Evolutionary conservation across 2,329 filamentous ascomycete genomes (phyloP).

Genomic region (Penicillium sp.): DNA sequence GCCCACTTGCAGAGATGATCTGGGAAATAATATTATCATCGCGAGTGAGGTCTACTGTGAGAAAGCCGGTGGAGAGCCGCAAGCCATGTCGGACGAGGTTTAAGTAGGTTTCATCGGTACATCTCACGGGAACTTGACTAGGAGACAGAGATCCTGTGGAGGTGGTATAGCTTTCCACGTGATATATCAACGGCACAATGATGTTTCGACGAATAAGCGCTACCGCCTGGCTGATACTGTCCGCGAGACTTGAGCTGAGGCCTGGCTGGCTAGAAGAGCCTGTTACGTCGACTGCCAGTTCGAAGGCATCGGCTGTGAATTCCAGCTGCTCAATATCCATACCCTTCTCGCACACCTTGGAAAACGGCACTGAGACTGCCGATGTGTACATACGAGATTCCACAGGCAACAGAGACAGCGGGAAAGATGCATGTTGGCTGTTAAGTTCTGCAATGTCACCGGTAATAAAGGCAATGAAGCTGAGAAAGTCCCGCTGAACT

Average conservation of each 20-base stretch:
- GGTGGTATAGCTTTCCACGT: constrained; percentile 42
- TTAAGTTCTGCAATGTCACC: constrained; percentile 32
- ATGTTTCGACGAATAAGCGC: constrained; percentile 62
- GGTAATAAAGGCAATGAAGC: constrained; percentile 63
- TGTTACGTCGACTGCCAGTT: constrained; percentile 54
- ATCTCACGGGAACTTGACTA: constrained; percentile 24
- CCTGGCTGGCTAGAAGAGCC: constrained; percentile 30
- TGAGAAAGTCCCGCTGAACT: constrained; percentile 67
- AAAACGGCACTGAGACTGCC: constrained; percentile 61
- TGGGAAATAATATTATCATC: constrained; percentile 52
- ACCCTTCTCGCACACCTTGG: constrained; percentile 52
- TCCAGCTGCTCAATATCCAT: constrained; percentile 64
- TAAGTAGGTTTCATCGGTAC: constrained; percentile 47
- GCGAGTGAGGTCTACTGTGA: constrained; percentile 61
- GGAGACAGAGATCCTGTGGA: constrained; percentile 21
- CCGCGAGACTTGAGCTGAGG: constrained; percentile 40
- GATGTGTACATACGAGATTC: constrained; percentile 65
- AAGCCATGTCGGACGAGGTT: constrained; percentile 60
- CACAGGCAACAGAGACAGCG: constrained; percentile 60
- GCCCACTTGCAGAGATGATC: constrained; percentile 52
- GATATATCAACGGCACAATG: constrained; percentile 58
- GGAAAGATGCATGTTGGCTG: constrained; percentile 51
- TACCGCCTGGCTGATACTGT: constrained; percentile 57
- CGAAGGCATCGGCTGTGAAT: constrained; percentile 65
- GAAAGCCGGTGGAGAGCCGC: constrained; percentile 61